Evolutionary conservation across 257 asterid species (phyloP).

Genomic region (Misopates orontium): DNA sequence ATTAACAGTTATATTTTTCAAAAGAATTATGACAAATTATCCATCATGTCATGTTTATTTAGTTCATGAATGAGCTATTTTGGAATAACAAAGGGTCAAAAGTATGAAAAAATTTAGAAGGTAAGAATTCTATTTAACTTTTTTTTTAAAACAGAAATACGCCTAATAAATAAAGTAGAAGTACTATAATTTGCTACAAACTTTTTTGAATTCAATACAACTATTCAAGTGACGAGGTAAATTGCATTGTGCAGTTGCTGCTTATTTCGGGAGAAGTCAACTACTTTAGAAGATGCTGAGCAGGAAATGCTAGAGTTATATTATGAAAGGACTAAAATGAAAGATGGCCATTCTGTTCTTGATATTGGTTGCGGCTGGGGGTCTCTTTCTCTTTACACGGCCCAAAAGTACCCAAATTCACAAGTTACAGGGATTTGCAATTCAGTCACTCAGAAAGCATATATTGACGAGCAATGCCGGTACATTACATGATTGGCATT

Average conservation of each 20-base stretch:
- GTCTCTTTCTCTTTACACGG: conserved; percentile 69
- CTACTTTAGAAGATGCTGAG: conserved; percentile 89
- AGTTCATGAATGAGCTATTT: conserved; percentile 11
- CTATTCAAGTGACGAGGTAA: no score
- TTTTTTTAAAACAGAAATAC: no score
- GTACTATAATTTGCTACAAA: no score
- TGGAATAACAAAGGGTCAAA: no score
- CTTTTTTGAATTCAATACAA: no score
- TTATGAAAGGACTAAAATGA: conserved; percentile 75
- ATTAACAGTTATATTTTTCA: no score
- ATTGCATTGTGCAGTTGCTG: conserved; percentile 66
- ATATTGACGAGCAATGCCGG: conserved; percentile 74
- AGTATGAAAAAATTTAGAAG: no score
- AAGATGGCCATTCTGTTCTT: conserved; percentile 86
- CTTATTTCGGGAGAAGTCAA: conserved; percentile 56
- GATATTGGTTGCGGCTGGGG: conserved; percentile 99
- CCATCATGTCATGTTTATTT: no score
- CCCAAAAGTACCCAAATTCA: conserved; percentile 66
- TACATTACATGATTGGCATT: conserved; percentile 24
- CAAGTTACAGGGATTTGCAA: conserved; percentile 85
- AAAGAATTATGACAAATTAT: no score
- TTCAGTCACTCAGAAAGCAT: conserved; percentile 80
- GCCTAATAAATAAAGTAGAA: no score
- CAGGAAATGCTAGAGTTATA: conserved; percentile 79
- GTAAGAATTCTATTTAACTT: no score